phyloP scores from a whole-genome alignment of 164 flowering plant genomes.

The Vitis amurensis region DNA sequence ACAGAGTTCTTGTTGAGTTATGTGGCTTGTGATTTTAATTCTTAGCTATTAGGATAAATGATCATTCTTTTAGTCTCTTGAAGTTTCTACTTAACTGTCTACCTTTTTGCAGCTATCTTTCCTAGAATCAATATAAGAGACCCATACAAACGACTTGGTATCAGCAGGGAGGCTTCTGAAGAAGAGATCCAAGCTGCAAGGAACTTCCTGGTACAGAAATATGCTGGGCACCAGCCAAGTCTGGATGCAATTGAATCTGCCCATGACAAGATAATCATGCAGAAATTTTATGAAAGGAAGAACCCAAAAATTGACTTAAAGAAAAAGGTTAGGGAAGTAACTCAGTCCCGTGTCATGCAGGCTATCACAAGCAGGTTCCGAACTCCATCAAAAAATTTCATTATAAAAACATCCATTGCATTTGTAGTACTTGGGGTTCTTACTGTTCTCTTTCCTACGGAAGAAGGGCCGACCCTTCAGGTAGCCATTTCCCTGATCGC shows the following conservation, averaged over 20 bases:
- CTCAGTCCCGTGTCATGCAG: conserved; percentile 63
- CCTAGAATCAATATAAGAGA: conserved; percentile 80
- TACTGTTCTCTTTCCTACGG: conserved; percentile 87
- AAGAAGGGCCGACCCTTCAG: conserved; percentile 96
- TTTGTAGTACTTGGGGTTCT: conserved; percentile 77
- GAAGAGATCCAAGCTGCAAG: conserved; percentile 95
- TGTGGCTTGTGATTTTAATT: too few relatives aligned
- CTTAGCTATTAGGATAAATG: too few relatives aligned
- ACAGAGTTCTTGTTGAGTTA: too few relatives aligned
- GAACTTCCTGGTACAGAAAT: conserved; percentile 73
- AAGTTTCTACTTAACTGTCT: conserved; percentile 2
- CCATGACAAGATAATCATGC: conserved; percentile 97
- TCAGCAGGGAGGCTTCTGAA: conserved; percentile 90
- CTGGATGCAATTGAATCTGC: conserved; percentile 95
- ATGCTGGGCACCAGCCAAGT: conserved; percentile 87
- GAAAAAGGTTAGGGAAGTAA: conserved; percentile 80
- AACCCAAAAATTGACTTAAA: conserved; percentile 80
- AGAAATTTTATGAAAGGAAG: conserved; percentile 79
- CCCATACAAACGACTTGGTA: conserved; percentile 94
- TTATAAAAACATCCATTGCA: conserved; percentile 61
- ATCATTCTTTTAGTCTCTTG: too few relatives aligned
- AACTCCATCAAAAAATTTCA: conserved; percentile 66
- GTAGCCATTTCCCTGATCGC: conserved; percentile 80
- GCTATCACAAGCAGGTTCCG: conserved; percentile 70
- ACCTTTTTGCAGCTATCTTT: conserved; percentile 52